Conservation (phyloP, 2,329 filamentous ascomycete species). For the Pseudogymnoascus sp. region DNA sequence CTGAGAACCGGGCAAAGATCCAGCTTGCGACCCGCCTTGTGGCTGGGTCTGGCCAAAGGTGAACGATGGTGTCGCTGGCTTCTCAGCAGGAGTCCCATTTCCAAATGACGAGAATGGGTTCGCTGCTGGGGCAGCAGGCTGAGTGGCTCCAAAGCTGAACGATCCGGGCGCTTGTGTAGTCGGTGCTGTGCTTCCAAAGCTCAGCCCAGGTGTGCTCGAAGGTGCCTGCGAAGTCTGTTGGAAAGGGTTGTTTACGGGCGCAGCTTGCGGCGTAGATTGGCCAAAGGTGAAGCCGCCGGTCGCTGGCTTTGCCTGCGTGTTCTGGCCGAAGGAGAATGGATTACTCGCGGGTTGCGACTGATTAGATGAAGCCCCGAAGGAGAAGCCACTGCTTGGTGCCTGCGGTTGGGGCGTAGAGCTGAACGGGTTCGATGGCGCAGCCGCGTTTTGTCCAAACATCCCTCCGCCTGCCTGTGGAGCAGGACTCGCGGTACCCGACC, state of each 20-base stretch:
- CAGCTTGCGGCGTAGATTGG: neutral
- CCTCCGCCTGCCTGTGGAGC: neutral
- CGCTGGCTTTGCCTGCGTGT: neutral
- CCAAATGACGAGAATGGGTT: neutral
- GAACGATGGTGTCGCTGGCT: slow-evolving; percentile 4
- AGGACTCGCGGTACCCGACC: neutral
- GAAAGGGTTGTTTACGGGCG: neutral
- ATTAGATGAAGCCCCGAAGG: neutral
- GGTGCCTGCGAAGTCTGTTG: neutral
- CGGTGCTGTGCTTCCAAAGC: neutral
- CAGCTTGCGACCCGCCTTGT: neutral
- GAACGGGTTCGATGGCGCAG: slow-evolving; percentile 9
- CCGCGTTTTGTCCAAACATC: slow-evolving; percentile 8
- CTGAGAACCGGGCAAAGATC: neutral
- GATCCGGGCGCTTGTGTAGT: neutral
- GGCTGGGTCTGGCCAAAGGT: slow-evolving; percentile 4
- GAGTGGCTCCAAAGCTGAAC: neutral
- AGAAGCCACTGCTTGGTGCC: slow-evolving; percentile 4
- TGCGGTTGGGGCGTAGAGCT: neutral
- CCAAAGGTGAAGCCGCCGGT: neutral
- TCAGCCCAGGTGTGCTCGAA: neutral
- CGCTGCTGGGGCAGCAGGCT: neutral
- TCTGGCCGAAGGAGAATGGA: slow-evolving; percentile 5
- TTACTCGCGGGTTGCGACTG: neutral
- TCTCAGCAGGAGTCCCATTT: neutral